phyloP scores from a whole-genome alignment of 768 basidiomycete genomes.

The Amylocystis lapponica region DNA sequence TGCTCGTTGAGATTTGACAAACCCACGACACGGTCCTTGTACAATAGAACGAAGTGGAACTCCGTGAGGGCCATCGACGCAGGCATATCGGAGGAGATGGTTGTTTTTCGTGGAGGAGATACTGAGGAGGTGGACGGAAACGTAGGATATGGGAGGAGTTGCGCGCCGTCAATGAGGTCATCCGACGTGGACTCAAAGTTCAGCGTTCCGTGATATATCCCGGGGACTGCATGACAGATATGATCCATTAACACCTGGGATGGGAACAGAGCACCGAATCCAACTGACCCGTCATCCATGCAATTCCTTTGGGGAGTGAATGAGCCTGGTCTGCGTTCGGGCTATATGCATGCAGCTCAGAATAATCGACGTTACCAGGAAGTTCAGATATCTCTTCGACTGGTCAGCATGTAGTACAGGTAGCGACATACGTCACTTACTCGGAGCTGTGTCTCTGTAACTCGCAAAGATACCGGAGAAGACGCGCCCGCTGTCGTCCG shows the following conservation, averaged over 20 bases:
- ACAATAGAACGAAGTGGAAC: constrained; percentile 87
- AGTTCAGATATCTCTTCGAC: constrained; percentile 82
- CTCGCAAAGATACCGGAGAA: constrained; percentile 69
- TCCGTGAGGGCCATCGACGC: constrained; percentile 80
- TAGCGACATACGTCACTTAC: constrained; percentile 42
- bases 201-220: constrained; percentile 81
- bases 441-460: constrained; percentile 75
- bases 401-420: constrained; percentile 10
- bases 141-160: constrained; percentile 76
- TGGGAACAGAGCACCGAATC: not conserved
- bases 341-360: constrained; percentile 78
- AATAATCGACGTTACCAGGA: constrained; percentile 69
- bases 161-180: constrained; percentile 70
- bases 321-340: constrained; percentile 63
- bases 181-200: constrained; percentile 66
- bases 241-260: constrained; percentile 3
- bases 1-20: constrained; percentile 78
- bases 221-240: constrained; percentile 66
- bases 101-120: constrained; percentile 19
- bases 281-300: constrained; percentile 84
- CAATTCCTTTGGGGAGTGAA: constrained; percentile 67
- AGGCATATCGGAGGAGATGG: constrained; percentile 41
- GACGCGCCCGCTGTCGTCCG: constrained; percentile 71
- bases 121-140: constrained; percentile 28
- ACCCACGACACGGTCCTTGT: constrained; percentile 69